Conservation (phyloP, 1,284 basidiomycete genomes). For the Phlebopus sp. region DNA sequence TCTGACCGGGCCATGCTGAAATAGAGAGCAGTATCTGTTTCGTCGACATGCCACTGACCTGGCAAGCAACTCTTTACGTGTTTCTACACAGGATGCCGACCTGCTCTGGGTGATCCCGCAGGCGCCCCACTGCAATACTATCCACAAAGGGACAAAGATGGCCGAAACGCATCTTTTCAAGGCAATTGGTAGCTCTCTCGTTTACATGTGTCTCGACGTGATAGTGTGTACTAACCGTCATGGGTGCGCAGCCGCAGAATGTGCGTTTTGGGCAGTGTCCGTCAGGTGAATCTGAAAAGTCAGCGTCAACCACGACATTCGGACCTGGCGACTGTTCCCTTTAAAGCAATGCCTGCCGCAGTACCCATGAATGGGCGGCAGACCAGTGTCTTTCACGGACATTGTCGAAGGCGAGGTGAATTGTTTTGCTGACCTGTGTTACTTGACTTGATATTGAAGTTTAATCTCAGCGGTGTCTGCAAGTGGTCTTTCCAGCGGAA, state of each 20-base stretch:
- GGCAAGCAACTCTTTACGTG: too few relatives aligned
- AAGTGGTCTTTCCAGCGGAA: background rate
- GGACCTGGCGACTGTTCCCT: too few relatives aligned
- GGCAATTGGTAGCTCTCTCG: background rate
- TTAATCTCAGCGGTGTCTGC: background rate
- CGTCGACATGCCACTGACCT: too few relatives aligned
- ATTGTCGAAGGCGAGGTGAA: background rate
- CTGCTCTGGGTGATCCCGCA: background rate
- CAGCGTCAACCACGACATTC: background rate
- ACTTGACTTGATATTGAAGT: background rate
- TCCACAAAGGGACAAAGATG: background rate
- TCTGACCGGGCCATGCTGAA: too few relatives aligned
- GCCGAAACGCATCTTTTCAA: background rate
- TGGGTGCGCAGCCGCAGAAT: too few relatives aligned
- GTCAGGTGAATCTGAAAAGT: too few relatives aligned
- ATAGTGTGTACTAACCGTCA: too few relatives aligned
- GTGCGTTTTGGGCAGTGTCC: too few relatives aligned
- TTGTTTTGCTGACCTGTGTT: background rate
- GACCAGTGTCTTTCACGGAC: background rate
- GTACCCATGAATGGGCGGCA: background rate
- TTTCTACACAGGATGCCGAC: background rate
- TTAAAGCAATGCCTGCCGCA: background rate
- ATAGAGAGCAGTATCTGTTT: too few relatives aligned
- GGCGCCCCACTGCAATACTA: background rate
- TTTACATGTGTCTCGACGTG: background rate